Conservation (phyloP, 2,329 filamentous ascomycete genomes). For the Calonectria naviculata region DNA sequence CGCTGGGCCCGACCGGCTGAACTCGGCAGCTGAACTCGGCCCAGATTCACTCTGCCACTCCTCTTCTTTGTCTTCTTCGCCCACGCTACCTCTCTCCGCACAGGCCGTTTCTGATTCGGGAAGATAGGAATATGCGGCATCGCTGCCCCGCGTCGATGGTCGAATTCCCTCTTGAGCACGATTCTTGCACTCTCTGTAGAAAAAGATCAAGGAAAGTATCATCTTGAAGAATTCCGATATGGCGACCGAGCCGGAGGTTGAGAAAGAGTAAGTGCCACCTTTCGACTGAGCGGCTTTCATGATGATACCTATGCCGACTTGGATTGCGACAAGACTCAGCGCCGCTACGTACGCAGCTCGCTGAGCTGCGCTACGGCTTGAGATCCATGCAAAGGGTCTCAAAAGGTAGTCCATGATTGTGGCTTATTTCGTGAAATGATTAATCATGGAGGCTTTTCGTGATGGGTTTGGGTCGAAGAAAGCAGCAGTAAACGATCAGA, state of each 20-base stretch:
- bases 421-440: too few relatives aligned
- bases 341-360: neutral
- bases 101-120: neutral
- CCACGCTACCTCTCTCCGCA: neutral
- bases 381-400: neutral
- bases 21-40: too few relatives aligned
- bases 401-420: too few relatives aligned
- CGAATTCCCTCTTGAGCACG: neutral
- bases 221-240: neutral
- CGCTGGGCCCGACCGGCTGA: too few relatives aligned
- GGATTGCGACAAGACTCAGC: neutral
- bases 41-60: neutral
- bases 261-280: neutral
- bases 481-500: too few relatives aligned
- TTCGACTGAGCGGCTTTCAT: neutral
- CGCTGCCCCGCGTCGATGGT: neutral
- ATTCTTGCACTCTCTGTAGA: neutral
- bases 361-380: neutral
- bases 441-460: too few relatives aligned
- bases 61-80: neutral
- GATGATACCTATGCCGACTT: neutral
- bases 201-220: neutral
- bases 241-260: neutral
- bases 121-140: neutral
- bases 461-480: too few relatives aligned